Base-by-base conservation (phyloP, 2,329 filamentous ascomycete species). In the Paraphaeosphaeria minitans region DNA sequence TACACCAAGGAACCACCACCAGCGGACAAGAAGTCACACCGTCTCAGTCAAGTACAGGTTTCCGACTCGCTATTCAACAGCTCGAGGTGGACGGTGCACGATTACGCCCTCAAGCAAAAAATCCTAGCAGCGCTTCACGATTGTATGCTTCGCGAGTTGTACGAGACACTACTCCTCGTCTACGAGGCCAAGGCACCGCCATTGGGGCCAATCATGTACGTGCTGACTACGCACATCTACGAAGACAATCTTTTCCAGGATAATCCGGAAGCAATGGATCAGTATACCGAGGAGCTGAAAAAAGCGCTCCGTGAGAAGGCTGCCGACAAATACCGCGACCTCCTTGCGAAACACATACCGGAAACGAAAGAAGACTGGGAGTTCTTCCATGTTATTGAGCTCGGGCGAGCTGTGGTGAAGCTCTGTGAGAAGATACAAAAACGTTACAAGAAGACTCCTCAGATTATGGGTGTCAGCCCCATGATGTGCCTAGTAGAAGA, bases 401-500 rank as follows among this genome's bases (percentile, higher is more conserved):
- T 99, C 24, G 93, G 93, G 16, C 92, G 95, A 73, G 87, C 88
- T 0, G 92, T 98, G 5, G 89, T 92, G 50, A 93, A 91, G 65
- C 83, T 97, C 33, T 92, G 90, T 63, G 89, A 96, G 69, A 91
- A 89, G 73, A 96, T 97, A 53, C 89, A 93, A 75, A 98, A 98
- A 79, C 87, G 94, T 50, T 99, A 97, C 77, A 87, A 87, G 68
- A 94, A 91, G 68, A 95, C 90, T 58, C 92, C 92, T 0, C 89
- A 92, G 62, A 90, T 98, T 59, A 89, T 97, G 87, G 93, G 93
- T 29, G 85, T 87, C 19, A 86, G 85, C 58, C 86, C 85, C 13
- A 78, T 87, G 67, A 87, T 85, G 48, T 89, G 95, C 37, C 82
- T 98, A 33, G 87, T 97, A 7, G 86, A 90, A 65, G 91, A 92